Percentiles rank a stretch among this genome's conserved stretches.
Conservation (phyloP, 371 early-diverging fungal genomes). For the Mucor saturninus region DNA sequence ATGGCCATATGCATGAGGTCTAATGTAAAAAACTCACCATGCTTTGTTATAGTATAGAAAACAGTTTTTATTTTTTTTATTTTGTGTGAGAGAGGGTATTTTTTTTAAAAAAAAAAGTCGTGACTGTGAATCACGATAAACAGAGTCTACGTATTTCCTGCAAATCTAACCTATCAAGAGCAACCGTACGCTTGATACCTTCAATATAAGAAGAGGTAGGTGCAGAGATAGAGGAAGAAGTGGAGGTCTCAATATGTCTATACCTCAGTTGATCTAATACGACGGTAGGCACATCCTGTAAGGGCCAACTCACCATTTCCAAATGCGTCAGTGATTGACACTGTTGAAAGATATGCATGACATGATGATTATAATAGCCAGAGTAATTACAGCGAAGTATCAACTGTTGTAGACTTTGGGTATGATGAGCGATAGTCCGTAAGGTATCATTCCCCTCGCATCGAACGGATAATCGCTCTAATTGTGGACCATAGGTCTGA, state of each 20-base stretch:
- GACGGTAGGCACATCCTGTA: conserved; percentile 40
- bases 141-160: conserved; percentile 28
- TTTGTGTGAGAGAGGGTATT: too few species aligned
- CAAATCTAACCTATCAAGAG: conserved; percentile 26
- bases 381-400: conserved; percentile 29
- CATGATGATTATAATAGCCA: conserved; percentile 9
- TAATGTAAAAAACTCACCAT: too few species aligned
- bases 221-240: neutral
- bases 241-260: neutral
- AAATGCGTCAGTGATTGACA: conserved; percentile 33
- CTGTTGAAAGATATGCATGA: conserved; percentile 28
- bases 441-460: conserved; percentile 39
- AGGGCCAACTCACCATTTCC: conserved; percentile 46
- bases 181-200: conserved; percentile 22
- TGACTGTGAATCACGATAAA: neutral
- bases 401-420: conserved; percentile 29
- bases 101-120: neutral
- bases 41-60: too few species aligned
- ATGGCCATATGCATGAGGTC: too few species aligned
- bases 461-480: conserved; percentile 34
- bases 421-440: conserved; percentile 34
- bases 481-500: conserved; percentile 30
- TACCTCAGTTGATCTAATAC: conserved; percentile 25
- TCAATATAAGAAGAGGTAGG: neutral
- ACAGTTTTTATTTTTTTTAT: too few species aligned